Evolutionary conservation across 2,329 filamentous ascomycete species (phyloP).

Genomic region (Fusarium humuli): DNA sequence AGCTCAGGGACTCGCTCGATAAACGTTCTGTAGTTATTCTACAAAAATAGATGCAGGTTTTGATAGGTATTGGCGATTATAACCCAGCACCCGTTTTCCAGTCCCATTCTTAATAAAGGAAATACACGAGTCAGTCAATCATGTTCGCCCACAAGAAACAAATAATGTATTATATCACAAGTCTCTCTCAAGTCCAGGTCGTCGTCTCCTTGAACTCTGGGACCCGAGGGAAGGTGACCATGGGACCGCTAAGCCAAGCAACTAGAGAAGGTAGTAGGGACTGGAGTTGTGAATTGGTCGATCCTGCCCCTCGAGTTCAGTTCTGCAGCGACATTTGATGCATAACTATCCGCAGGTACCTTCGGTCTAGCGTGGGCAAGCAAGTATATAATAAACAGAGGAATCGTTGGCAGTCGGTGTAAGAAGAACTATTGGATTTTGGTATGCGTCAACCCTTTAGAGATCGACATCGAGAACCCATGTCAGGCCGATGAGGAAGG

Average conservation of each 20-base stretch:
- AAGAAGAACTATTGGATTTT: conserved; percentile 1
- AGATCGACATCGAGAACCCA: conserved; percentile 1
- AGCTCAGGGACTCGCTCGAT: not conserved
- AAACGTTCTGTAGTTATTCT: not conserved
- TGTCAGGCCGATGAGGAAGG: conserved; percentile 6
- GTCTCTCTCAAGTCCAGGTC: not conserved
- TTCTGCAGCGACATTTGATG: conserved; percentile 9
- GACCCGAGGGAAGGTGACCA: conserved; percentile 1
- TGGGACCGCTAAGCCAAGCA: conserved; percentile 30
- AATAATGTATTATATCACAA: not conserved
- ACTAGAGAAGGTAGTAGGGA: conserved; percentile 22
- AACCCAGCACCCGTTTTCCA: not conserved
- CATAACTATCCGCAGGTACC: not conserved
- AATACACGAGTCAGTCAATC: not conserved
- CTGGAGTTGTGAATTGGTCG: conserved; percentile 19
- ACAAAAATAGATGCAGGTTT: conserved; percentile 2
- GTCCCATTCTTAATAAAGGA: not conserved
- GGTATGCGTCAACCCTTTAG: conserved; percentile 10
- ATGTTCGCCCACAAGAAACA: not conserved
- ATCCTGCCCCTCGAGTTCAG: conserved; percentile 15
- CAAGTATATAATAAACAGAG: conserved; percentile 3
- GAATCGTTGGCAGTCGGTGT: not conserved
- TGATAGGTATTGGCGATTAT: not conserved
- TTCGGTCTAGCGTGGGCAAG: not conserved
- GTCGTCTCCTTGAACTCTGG: not conserved